Conservation (phyloP, 2,329 filamentous ascomycete species). For the Exophiala alcalophila region DNA sequence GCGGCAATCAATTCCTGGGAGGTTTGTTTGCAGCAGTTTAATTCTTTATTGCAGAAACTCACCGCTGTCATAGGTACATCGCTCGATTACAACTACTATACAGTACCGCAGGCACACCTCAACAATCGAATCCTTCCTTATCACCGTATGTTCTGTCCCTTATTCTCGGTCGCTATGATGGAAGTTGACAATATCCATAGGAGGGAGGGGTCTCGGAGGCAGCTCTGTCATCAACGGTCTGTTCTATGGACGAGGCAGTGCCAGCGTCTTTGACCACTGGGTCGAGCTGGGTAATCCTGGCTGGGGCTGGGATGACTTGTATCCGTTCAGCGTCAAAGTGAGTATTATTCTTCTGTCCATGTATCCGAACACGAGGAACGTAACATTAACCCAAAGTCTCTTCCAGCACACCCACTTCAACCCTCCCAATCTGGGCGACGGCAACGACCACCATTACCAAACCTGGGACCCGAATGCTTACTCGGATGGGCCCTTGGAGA, state of each 20-base stretch:
- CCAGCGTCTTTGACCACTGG: constrained; percentile 24
- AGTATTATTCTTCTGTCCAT: not conserved
- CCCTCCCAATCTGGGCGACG: constrained; percentile 32
- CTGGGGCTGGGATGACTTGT: constrained; percentile 26
- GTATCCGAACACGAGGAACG: not conserved
- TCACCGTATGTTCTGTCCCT: constrained; percentile 10
- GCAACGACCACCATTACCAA: constrained; percentile 30
- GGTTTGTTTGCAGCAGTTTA: constrained; percentile 1
- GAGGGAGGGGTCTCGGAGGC: constrained; percentile 22
- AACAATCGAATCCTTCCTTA: constrained; percentile 20
- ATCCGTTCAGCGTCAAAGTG: constrained; percentile 8
- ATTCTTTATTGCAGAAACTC: not conserved
- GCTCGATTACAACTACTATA: constrained; percentile 35
- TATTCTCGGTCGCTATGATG: not conserved
- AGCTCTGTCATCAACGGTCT: constrained; percentile 23
- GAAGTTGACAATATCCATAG: constrained; percentile 1
- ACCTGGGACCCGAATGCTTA: constrained; percentile 30
- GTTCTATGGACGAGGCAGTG: constrained; percentile 22
- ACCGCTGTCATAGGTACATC: constrained; percentile 23
- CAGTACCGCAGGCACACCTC: constrained; percentile 17
- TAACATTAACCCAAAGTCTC: not conserved
- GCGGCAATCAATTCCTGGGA: constrained; percentile 23
- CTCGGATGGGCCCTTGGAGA: constrained; percentile 31
- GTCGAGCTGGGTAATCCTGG: constrained; percentile 22
- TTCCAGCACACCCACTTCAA: constrained; percentile 32